Conservation (phyloP, 805 yeast species). For the Saccharomycopsis capsularis region DNA sequence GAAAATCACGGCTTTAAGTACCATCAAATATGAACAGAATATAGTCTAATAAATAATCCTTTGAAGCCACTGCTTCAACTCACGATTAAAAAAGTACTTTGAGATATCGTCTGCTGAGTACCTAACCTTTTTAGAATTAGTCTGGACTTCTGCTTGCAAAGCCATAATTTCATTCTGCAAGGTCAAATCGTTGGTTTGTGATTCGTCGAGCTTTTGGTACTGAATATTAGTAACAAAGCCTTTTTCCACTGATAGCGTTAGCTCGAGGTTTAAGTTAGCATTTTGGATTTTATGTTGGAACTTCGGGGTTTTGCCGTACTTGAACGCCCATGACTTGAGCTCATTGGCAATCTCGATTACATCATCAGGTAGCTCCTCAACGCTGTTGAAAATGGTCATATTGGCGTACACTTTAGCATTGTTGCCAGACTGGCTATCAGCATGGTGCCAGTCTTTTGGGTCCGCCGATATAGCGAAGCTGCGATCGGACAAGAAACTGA, state of each 20-base stretch:
- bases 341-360: constrained; percentile 17
- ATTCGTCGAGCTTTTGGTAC: too few species aligned
- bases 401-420: neutral
- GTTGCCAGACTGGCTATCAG: neutral
- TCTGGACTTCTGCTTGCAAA: too few species aligned
- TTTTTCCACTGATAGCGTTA: constrained; percentile 5
- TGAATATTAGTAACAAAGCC: constrained; percentile 1
- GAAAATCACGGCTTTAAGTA: too few species aligned
- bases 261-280: constrained; percentile 26
- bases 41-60: too few species aligned
- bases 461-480: too few species aligned
- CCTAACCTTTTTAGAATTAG: too few species aligned
- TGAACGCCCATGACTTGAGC: constrained; percentile 42
- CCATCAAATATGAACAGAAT: too few species aligned
- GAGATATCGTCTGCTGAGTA: neutral
- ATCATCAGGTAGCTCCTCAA: constrained; percentile 14
- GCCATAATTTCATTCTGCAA: too few species aligned
- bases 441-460: too few species aligned
- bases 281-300: constrained; percentile 47
- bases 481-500: neutral
- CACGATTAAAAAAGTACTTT: too few species aligned
- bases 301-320: constrained; percentile 66
- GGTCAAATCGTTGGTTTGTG: too few species aligned
- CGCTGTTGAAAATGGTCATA: neutral
- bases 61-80: neutral